These are phyloP conservation scores for Blastobotrys mokoenaii DNA, from an alignment of 805 yeast species.

Conservation along the genomic window DNA sequence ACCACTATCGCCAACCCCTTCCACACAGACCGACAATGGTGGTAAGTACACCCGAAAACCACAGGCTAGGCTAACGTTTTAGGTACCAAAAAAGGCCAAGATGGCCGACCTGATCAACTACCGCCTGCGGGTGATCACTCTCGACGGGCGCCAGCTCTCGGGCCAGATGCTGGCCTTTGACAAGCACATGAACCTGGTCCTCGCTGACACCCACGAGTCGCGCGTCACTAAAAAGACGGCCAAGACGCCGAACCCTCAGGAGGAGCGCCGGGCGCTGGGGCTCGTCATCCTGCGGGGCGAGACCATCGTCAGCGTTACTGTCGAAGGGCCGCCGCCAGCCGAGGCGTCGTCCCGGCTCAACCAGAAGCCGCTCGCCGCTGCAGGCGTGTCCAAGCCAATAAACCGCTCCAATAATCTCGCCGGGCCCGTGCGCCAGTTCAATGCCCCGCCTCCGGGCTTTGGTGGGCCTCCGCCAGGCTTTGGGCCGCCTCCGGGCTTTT, in stretches of 20 bases:
- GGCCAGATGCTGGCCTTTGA: constrained; percentile 87
- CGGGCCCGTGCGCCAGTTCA: neutral
- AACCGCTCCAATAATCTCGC: constrained; percentile 15
- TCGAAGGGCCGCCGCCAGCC: constrained; percentile 54
- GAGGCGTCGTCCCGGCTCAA: constrained; percentile 28
- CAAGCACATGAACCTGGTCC: constrained; percentile 76
- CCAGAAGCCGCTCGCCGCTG: constrained; percentile 20
- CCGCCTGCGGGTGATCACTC: constrained; percentile 61
- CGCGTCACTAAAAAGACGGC: constrained; percentile 58
- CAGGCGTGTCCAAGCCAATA: constrained; percentile 29
- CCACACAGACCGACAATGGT: neutral
- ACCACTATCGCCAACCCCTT: neutral
- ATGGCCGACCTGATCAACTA: constrained; percentile 64
- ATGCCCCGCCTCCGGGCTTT: constrained; percentile 6
- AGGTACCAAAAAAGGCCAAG: constrained; percentile 35
- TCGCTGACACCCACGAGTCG: constrained; percentile 77
- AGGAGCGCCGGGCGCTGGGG: constrained; percentile 72
- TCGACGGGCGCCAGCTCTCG: constrained; percentile 68
- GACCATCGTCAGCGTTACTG: constrained; percentile 61
- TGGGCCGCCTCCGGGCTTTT: constrained; percentile 31
- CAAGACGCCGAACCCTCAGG: constrained; percentile 32
- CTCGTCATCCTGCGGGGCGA: constrained; percentile 83
- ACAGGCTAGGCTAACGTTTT: neutral
- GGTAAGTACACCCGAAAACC: too few relatives aligned
- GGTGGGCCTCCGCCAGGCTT: constrained; percentile 25